Evolutionary conservation across 108 stramenopile species (phyloP).

Genomic region (Cyclostephanos invisitatus): DNA sequence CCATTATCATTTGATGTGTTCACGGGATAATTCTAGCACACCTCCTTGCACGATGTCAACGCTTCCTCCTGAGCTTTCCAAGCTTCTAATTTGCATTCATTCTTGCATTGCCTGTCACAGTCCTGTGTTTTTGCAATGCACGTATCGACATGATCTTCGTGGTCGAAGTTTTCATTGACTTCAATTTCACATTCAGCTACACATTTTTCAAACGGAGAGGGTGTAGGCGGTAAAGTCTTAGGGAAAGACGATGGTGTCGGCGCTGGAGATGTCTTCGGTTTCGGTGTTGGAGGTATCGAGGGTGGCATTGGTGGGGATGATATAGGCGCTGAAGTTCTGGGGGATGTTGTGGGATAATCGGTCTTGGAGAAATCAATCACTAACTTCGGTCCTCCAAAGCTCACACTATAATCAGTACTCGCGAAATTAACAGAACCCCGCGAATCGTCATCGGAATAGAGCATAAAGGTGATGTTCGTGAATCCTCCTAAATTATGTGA

Average conservation of each 20-base stretch:
- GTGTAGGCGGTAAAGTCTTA: not conserved
- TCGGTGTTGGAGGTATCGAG: not conserved
- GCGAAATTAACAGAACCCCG: not conserved
- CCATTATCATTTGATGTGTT: not conserved
- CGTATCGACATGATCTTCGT: not conserved
- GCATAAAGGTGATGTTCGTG: not conserved
- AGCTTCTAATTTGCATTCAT: not conserved
- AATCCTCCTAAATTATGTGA: not conserved
- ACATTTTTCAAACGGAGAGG: not conserved
- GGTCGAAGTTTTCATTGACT: not conserved
- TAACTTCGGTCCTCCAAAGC: not conserved
- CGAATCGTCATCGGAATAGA: conserved; percentile 4
- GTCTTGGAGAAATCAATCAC: conserved; percentile 5
- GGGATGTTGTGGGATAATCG: conserved; percentile 3
- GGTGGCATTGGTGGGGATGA: not conserved
- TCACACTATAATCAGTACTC: conserved; percentile 6
- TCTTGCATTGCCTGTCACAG: not conserved
- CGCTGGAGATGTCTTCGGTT: not conserved
- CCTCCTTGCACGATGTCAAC: not conserved
- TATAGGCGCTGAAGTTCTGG: not conserved
- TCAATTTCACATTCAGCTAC: not conserved
- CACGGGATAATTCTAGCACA: not conserved
- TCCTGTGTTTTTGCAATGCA: not conserved
- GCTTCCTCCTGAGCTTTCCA: not conserved
- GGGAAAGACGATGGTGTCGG: not conserved